These are phyloP conservation scores for Zymoseptoria crescenta DNA, from an alignment of 2,329 filamentous ascomycete species.

Conservation along the genomic window DNA sequence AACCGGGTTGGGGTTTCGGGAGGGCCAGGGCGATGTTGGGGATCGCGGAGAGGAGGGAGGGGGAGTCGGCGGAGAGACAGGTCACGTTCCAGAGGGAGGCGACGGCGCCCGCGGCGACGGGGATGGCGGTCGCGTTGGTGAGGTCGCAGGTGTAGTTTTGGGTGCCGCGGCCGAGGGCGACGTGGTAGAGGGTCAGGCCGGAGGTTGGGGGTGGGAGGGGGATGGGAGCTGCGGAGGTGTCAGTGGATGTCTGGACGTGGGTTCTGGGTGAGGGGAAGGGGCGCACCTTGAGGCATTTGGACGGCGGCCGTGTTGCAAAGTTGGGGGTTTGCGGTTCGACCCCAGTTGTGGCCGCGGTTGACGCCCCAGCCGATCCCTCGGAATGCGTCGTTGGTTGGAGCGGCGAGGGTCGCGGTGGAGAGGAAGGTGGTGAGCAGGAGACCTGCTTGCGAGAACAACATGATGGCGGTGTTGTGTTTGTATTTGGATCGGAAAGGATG, in stretches of 20 bases:
- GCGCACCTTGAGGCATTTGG: constrained; percentile 16
- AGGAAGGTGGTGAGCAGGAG: constrained; percentile 14
- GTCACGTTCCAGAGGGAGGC: constrained; percentile 83
- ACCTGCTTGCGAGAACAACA: constrained; percentile 20
- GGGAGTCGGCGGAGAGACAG: constrained; percentile 65
- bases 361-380: constrained; percentile 6
- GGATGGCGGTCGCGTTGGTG: constrained; percentile 50
- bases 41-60: constrained; percentile 57
- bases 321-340: constrained; percentile 1
- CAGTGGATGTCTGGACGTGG: background rate
- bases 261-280: background rate
- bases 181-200: constrained; percentile 62
- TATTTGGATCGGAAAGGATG: background rate
- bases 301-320: constrained; percentile 12
- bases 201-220: constrained; percentile 52
- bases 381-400: constrained; percentile 11
- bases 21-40: constrained; percentile 61
- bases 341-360: constrained; percentile 11
- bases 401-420: constrained; percentile 15
- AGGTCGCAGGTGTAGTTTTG: constrained; percentile 84
- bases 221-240: constrained; percentile 23
- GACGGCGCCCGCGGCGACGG: constrained; percentile 62
- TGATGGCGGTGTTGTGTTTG: constrained; percentile 6
- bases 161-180: constrained; percentile 79
- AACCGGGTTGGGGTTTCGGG: constrained; percentile 42